These are phyloP conservation scores for Ehretia macrophylla DNA, from an alignment of 257 asterid genomes.

Conservation along the genomic window DNA sequence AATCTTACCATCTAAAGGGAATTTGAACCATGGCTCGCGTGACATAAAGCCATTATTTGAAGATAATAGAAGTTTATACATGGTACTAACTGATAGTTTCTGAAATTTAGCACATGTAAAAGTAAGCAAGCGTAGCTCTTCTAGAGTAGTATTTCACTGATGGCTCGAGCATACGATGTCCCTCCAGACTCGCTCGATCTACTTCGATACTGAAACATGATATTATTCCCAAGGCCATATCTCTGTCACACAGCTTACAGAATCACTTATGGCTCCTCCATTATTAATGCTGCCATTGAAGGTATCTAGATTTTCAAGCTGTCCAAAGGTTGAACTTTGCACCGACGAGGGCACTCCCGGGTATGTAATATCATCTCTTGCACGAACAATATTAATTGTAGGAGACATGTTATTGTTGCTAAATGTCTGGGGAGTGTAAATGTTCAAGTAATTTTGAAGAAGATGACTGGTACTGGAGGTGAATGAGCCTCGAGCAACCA, in stretches of 20 bases:
- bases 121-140: neutral
- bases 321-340: slow-evolving; percentile 17
- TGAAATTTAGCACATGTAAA: neutral
- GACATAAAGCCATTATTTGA: too few relatives aligned
- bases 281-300: slow-evolving; percentile 31
- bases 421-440: slow-evolving; percentile 39
- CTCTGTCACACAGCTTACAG: slow-evolving; percentile 35
- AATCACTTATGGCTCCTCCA: slow-evolving; percentile 34
- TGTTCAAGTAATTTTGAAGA: slow-evolving; percentile 54
- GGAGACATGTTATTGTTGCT: slow-evolving; percentile 33
- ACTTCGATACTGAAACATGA: slow-evolving; percentile 40
- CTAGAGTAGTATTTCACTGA: too few relatives aligned
- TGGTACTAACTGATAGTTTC: neutral
- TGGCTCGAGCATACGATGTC: too few relatives aligned
- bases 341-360: slow-evolving; percentile 26
- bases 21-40: too few relatives aligned
- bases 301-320: slow-evolving; percentile 23
- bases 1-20: too few relatives aligned
- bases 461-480: slow-evolving; percentile 72
- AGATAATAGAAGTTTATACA: too few relatives aligned
- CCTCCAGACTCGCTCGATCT: neutral
- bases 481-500: slow-evolving; percentile 75
- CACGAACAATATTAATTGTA: slow-evolving; percentile 19
- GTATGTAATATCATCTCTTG: slow-evolving; percentile 31
- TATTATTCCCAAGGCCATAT: slow-evolving; percentile 69